Evolutionary conservation across 2,329 filamentous ascomycete species (phyloP).

Genomic region (Keithomyces neogunnii): DNA sequence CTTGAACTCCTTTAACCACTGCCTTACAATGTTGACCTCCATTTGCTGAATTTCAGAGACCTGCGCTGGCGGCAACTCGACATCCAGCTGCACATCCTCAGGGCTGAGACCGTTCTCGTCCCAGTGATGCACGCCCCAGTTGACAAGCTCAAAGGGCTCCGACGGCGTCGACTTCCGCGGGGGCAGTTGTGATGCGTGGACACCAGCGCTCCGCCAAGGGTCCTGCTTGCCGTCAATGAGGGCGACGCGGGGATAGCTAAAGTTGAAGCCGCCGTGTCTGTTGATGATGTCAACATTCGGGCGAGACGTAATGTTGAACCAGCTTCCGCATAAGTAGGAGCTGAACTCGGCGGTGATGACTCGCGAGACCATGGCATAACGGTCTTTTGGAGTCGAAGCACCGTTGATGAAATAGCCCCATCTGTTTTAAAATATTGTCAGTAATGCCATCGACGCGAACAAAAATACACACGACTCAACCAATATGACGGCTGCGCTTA

Average conservation of each 20-base stretch:
- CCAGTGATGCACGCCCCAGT: slow-evolving; percentile 74
- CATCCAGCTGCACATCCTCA: slow-evolving; percentile 29
- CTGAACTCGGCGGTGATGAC: slow-evolving; percentile 56
- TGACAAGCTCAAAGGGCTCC: slow-evolving; percentile 67
- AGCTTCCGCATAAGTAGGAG: slow-evolving; percentile 52
- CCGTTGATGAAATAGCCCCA: slow-evolving; percentile 78
- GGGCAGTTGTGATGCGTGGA: slow-evolving; percentile 55
- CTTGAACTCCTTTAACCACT: slow-evolving; percentile 54
- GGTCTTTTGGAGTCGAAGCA: slow-evolving; percentile 53
- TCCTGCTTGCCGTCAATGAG: slow-evolving; percentile 69
- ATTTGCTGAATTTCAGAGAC: slow-evolving; percentile 50
- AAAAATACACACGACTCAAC: neutral
- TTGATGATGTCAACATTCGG: slow-evolving; percentile 62
- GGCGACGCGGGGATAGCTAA: slow-evolving; percentile 68
- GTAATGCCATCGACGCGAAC: neutral
- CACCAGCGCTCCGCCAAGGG: slow-evolving; percentile 69
- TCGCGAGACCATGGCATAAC: slow-evolving; percentile 64
- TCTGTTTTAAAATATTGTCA: slow-evolving; percentile 26
- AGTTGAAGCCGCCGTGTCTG: slow-evolving; percentile 64
- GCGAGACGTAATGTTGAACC: slow-evolving; percentile 60
- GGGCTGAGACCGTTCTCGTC: slow-evolving; percentile 56
- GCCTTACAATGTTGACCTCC: slow-evolving; percentile 53
- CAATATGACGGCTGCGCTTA: slow-evolving; percentile 19
- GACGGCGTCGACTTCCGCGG: slow-evolving; percentile 49
- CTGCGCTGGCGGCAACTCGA: slow-evolving; percentile 48